These are phyloP conservation scores for Colletotrichum sojae DNA, from an alignment of 2,329 filamentous ascomycete species.

Conservation along the genomic window DNA sequence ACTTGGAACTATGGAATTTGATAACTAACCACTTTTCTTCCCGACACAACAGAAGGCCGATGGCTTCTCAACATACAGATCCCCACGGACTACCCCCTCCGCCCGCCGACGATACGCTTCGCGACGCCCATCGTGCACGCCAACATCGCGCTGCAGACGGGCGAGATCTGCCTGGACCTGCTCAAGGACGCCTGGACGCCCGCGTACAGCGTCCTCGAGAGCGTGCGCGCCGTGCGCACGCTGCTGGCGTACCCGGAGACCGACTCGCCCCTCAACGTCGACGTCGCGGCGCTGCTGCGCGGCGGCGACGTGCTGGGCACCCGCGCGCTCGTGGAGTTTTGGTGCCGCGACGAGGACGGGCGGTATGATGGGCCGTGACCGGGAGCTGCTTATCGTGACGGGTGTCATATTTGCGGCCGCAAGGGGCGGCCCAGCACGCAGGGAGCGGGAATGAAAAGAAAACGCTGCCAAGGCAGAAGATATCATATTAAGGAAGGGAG, in stretches of 20 bases:
- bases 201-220: conserved; percentile 84
- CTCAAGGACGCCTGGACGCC: conserved; percentile 86
- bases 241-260: conserved; percentile 77
- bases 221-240: conserved; percentile 80
- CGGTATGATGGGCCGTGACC: conserved; percentile 61
- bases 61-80: conserved; percentile 87
- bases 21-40: too few relatives aligned
- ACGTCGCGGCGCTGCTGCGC: conserved; percentile 79
- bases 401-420: not conserved
- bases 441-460: too few relatives aligned
- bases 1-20: too few relatives aligned
- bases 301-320: conserved; percentile 78
- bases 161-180: conserved; percentile 95
- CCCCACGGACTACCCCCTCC: conserved; percentile 82
- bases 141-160: conserved; percentile 79
- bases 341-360: conserved; percentile 66
- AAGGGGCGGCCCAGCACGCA: not conserved
- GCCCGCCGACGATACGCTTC: conserved; percentile 84
- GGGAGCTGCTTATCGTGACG: not conserved
- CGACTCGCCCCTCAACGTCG: conserved; percentile 84
- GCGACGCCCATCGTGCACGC: conserved; percentile 88
- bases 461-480: too few relatives aligned
- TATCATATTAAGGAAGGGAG: not conserved
- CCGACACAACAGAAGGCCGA: conserved; percentile 69
- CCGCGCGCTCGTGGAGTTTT: conserved; percentile 79